These are phyloP conservation scores for Elsinoe perseae DNA, from an alignment of 2,329 filamentous ascomycete species.

Conservation along the genomic window DNA sequence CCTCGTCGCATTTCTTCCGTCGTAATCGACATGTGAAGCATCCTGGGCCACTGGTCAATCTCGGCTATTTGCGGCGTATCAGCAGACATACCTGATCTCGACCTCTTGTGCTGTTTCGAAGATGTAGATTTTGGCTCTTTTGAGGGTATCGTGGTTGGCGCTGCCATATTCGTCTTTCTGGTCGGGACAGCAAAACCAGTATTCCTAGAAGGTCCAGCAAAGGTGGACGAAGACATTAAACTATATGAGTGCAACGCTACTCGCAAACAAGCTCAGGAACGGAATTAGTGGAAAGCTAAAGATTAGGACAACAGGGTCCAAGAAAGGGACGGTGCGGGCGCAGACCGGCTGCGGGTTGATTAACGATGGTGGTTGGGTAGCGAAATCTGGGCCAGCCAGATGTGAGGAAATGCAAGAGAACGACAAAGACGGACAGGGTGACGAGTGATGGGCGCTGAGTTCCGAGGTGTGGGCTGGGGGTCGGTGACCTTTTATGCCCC, in stretches of 20 bases:
- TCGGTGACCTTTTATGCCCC: constrained; percentile 41
- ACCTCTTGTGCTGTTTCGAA: constrained; percentile 85
- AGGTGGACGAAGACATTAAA: constrained; percentile 39
- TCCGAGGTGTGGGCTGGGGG: constrained; percentile 26
- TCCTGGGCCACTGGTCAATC: constrained; percentile 41
- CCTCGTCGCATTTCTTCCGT: constrained; percentile 63
- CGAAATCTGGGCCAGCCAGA: constrained; percentile 42
- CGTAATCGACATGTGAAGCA: constrained; percentile 62
- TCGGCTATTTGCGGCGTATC: constrained; percentile 45
- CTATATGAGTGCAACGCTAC: constrained; percentile 36
- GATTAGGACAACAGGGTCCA: constrained; percentile 26
- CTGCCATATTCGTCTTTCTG: constrained; percentile 42
- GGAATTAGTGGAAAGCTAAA: constrained; percentile 22
- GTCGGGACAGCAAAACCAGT: constrained; percentile 13
- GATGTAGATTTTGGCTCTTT: constrained; percentile 49
- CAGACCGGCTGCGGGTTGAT: constrained; percentile 27
- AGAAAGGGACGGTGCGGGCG: constrained; percentile 24
- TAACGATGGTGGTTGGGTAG: constrained; percentile 34
- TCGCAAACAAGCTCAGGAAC: constrained; percentile 20
- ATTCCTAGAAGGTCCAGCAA: constrained; percentile 34
- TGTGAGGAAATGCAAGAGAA: constrained; percentile 14
- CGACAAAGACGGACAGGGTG: constrained; percentile 27
- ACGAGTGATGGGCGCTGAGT: constrained; percentile 6
- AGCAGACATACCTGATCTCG: constrained; percentile 74
- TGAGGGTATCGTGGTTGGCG: constrained; percentile 39